These are phyloP conservation scores for Pseudogymnoascus sp. DNA, from an alignment of 2,329 filamentous ascomycete genomes.

Conservation along the genomic window DNA sequence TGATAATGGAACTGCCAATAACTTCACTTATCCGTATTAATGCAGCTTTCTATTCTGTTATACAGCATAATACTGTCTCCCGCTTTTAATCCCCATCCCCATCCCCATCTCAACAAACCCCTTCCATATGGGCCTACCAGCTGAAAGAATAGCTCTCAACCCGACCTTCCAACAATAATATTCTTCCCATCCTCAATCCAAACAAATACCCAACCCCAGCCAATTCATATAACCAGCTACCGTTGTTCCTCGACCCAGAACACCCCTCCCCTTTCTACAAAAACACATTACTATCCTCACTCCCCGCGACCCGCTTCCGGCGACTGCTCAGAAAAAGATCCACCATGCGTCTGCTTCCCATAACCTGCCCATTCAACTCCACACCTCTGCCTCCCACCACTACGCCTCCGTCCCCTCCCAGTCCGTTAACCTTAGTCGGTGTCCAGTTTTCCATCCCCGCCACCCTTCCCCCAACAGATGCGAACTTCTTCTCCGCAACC, in stretches of 20 bases:
- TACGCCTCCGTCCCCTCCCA: slow-evolving; percentile 20
- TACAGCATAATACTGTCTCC: background rate
- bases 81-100: background rate
- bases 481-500: slow-evolving; percentile 31
- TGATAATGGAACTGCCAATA: background rate
- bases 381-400: slow-evolving; percentile 16
- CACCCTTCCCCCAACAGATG: slow-evolving; percentile 12
- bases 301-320: slow-evolving; percentile 37
- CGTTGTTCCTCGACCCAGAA: background rate
- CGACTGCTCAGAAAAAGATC: slow-evolving; percentile 48
- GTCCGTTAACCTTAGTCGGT: slow-evolving; percentile 20
- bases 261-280: background rate
- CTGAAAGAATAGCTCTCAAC: background rate
- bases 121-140: background rate
- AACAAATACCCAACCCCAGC: background rate
- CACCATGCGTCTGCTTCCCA: slow-evolving; percentile 48
- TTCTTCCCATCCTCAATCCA: background rate
- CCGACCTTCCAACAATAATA: background rate
- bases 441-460: slow-evolving; percentile 15
- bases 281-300: slow-evolving; percentile 30
- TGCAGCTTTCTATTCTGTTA: background rate
- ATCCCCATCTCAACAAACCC: no score
- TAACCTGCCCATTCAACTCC: slow-evolving; percentile 31
- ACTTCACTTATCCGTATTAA: background rate
- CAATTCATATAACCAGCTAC: background rate